Percentiles rank a stretch among this genome's conserved stretches.
These are phyloP conservation scores for Cercospora sojina DNA, from an alignment of 2,329 filamentous ascomycete species.

Conservation along the genomic window DNA sequence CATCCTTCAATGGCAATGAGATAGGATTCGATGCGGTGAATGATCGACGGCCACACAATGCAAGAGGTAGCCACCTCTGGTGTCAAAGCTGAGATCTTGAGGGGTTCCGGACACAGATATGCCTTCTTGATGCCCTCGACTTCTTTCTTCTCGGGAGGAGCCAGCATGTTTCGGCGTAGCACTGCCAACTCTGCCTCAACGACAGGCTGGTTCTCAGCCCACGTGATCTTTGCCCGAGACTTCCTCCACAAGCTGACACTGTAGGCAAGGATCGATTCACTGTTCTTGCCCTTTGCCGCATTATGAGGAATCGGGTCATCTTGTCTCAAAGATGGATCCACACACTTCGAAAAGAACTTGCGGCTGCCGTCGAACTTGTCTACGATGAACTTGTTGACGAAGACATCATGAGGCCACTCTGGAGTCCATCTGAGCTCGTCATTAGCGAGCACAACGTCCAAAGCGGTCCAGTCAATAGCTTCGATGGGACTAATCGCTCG, in stretches of 20 bases:
- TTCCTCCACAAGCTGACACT: conserved; percentile 73
- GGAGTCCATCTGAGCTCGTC: conserved; percentile 49
- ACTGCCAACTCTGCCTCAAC: conserved; percentile 71
- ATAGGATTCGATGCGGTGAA: conserved; percentile 77
- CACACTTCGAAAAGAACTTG: conserved; percentile 54
- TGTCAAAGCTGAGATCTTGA: conserved; percentile 73
- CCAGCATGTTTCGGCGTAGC: conserved; percentile 79
- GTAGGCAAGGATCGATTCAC: conserved; percentile 69
- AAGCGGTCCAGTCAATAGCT: conserved; percentile 61
- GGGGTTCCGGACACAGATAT: conserved; percentile 72
- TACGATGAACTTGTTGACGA: conserved; percentile 54
- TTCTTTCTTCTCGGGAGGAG: conserved; percentile 60
- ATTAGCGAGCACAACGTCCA: conserved; percentile 45
- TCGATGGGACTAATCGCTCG: conserved; percentile 28
- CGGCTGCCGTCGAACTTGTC: conserved; percentile 58
- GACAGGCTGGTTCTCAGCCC: conserved; percentile 74
- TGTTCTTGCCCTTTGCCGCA: conserved; percentile 47
- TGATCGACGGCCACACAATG: conserved; percentile 76
- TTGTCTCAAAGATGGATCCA: conserved; percentile 57
- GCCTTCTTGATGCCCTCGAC: conserved; percentile 48
- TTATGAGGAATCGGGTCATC: conserved; percentile 63
- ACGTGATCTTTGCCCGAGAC: conserved; percentile 51
- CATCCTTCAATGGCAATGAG: conserved; percentile 79
- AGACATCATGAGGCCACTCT: conserved; percentile 41
- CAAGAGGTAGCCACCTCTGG: conserved; percentile 68